Conservation (phyloP, 2,329 filamentous ascomycete species). For the Peltaster fructicola region DNA sequence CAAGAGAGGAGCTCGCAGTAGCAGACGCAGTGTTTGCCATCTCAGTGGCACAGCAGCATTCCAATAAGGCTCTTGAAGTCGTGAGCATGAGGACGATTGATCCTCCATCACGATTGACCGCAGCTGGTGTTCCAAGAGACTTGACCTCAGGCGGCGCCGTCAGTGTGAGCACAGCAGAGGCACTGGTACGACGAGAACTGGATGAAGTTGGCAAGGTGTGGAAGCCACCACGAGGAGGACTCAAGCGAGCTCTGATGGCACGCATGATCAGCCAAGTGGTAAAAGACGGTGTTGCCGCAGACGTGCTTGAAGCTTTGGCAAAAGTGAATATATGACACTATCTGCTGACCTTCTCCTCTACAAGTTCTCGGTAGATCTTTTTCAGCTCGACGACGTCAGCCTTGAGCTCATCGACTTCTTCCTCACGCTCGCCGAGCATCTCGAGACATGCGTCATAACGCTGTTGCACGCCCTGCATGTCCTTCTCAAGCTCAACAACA, state of each 20-base stretch:
- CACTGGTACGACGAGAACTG: slow-evolving; percentile 30
- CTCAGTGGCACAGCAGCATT: slow-evolving; percentile 45
- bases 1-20: slow-evolving; percentile 78
- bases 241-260: slow-evolving; percentile 55
- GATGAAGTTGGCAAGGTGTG: slow-evolving; percentile 46
- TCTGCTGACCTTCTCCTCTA: background rate
- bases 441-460: slow-evolving; percentile 84
- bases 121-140: slow-evolving; percentile 29
- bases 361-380: background rate
- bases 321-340: slow-evolving; percentile 39
- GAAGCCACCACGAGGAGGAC: slow-evolving; percentile 69
- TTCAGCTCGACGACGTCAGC: slow-evolving; percentile 49
- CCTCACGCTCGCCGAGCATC: slow-evolving; percentile 92
- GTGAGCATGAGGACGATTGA: slow-evolving; percentile 32
- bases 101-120: slow-evolving; percentile 30
- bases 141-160: slow-evolving; percentile 26
- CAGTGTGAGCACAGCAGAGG: slow-evolving; percentile 20
- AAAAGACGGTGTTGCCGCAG: slow-evolving; percentile 63
- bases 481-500: slow-evolving; percentile 47
- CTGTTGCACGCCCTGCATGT: slow-evolving; percentile 50
- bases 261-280: slow-evolving; percentile 62
- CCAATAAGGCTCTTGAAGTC: slow-evolving; percentile 30
- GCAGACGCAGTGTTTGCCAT: slow-evolving; percentile 79
- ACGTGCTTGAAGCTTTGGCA: slow-evolving; percentile 68
- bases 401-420: slow-evolving; percentile 76